Percentiles rank a stretch among this genome's conserved stretches.
These are phyloP conservation scores for Hypholoma sublateritium DNA, from an alignment of 768 basidiomycete genomes.

Conservation along the genomic window DNA sequence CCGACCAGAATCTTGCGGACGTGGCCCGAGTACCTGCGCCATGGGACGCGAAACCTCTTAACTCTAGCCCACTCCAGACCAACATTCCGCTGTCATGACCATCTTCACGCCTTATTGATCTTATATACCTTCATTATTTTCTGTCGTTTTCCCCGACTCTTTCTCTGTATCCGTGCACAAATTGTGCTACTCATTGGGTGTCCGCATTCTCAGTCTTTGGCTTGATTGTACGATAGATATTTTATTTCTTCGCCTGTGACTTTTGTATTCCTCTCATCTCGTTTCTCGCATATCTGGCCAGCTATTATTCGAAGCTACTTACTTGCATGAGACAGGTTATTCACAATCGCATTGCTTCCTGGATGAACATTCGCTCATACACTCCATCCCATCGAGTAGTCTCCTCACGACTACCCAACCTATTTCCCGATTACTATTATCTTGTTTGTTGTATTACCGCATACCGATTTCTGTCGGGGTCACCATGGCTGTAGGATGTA, in stretches of 20 bases:
- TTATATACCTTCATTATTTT: not conserved
- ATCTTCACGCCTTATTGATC: not conserved
- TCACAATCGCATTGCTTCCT: not conserved
- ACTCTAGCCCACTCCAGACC: constrained; percentile 16
- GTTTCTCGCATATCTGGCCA: not conserved
- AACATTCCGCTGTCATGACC: constrained; percentile 16
- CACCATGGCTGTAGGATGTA: no score
- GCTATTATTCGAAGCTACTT: not conserved
- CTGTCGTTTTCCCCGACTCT: not conserved
- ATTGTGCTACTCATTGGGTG: not conserved
- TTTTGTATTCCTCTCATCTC: not conserved
- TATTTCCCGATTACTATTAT: no score
- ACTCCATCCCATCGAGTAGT: not conserved
- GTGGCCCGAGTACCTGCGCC: constrained; percentile 70
- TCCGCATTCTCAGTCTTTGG: not conserved
- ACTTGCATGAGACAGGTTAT: not conserved
- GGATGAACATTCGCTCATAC: not conserved
- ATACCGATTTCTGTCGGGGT: no score
- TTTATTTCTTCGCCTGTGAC: not conserved
- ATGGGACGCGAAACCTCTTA: constrained; percentile 55
- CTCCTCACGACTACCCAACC: no score
- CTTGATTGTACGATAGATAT: not conserved
- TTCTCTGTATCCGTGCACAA: not conserved
- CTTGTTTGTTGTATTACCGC: no score
- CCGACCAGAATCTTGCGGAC: constrained; percentile 79